These are phyloP conservation scores for Favolaschia claudopus DNA, from an alignment of 768 basidiomycete genomes.

Conservation along the genomic window DNA sequence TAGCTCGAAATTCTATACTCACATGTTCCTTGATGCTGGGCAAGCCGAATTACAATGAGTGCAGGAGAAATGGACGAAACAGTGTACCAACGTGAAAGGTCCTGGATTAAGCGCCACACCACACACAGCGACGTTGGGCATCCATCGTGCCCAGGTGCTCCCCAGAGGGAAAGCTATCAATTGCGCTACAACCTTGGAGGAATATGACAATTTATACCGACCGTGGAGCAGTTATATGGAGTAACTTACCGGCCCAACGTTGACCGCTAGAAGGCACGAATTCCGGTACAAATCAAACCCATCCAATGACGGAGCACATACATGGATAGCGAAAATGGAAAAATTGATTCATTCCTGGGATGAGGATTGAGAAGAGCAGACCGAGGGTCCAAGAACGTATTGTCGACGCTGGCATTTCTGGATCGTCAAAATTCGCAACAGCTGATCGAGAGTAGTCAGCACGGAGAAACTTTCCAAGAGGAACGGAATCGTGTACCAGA, in stretches of 20 bases:
- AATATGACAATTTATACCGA: constrained; percentile 28
- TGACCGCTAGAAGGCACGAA: constrained; percentile 8
- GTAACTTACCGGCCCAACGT: constrained; percentile 15
- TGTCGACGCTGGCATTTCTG: constrained; percentile 64
- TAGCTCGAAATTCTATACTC: constrained; percentile 16
- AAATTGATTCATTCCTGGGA: constrained; percentile 81
- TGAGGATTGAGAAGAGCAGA: constrained; percentile 60
- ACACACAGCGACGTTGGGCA: constrained; percentile 61
- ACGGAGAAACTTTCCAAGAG: too few relatives aligned
- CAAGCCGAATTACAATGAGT: neutral
- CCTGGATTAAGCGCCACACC: constrained; percentile 77
- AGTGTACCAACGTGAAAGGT: constrained; percentile 73
- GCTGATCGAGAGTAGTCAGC: too few relatives aligned
- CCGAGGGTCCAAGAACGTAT: constrained; percentile 70
- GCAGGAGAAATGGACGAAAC: neutral
- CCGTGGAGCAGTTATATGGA: neutral
- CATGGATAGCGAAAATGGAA: constrained; percentile 75
- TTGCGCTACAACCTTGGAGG: constrained; percentile 66
- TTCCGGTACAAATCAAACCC: neutral
- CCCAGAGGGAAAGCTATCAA: constrained; percentile 76
- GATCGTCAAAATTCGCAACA: constrained; percentile 77
- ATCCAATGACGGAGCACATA: constrained; percentile 36
- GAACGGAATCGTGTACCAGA: too few relatives aligned
- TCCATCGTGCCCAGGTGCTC: constrained; percentile 66
- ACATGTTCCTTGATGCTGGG: constrained; percentile 50